Evolutionary conservation across 768 basidiomycete species (phyloP).

Genomic region (Tubosaeta sp.): DNA sequence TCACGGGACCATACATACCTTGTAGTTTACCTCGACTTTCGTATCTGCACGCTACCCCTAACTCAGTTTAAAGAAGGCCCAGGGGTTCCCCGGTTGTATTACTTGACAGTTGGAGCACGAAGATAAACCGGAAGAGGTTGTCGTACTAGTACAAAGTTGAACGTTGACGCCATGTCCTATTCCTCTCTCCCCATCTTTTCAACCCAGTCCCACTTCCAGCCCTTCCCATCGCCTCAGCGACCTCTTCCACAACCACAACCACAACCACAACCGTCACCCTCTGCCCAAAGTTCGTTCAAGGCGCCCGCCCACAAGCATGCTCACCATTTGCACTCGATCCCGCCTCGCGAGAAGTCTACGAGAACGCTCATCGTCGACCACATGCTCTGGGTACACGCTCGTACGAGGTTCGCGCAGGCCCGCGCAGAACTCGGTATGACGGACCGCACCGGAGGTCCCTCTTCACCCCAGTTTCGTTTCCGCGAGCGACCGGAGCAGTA

Average conservation of each 20-base stretch:
- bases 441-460: conserved; percentile 68
- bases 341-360: conserved; percentile 85
- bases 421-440: conserved; percentile 85
- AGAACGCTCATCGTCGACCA: conserved; percentile 85
- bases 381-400: conserved; percentile 79
- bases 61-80: too few species aligned
- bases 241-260: conserved; percentile 7
- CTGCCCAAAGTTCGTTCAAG: conserved; percentile 40
- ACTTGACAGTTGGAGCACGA: conserved; percentile 6
- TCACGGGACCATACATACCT: not conserved
- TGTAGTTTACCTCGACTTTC: not conserved
- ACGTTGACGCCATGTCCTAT: conserved; percentile 26
- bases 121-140: conserved; percentile 20
- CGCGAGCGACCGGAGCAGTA: conserved; percentile 71
- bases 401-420: conserved; percentile 79
- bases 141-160: conserved; percentile 1
- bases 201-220: conserved; percentile 16
- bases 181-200: conserved; percentile 23
- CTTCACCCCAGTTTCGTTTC: conserved; percentile 55
- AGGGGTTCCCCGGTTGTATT: conserved; percentile 5
- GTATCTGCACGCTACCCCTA: not conserved
- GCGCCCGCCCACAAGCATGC: conserved; percentile 85
- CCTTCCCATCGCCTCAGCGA: conserved; percentile 14
- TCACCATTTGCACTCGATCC: conserved; percentile 82
- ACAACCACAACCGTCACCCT: conserved; percentile 12